Conservation (phyloP, 2,329 filamentous ascomycete species). For the Trichoderma brevicompactum region DNA sequence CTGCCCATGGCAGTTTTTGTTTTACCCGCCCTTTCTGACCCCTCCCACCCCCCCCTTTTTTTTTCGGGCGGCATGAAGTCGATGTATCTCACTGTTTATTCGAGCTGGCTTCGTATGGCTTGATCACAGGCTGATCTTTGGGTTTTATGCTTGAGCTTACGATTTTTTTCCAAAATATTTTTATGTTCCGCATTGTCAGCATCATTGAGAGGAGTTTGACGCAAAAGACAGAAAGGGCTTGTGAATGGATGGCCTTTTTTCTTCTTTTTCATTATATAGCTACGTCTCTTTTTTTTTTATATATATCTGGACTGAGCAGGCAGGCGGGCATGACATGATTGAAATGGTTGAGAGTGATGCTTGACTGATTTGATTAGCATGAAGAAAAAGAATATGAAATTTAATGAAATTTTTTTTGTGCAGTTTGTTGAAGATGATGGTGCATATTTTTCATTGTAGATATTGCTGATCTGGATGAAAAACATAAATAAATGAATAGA, state of each 20-base stretch:
- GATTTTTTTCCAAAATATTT: neutral
- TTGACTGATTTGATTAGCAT: conserved; percentile 15
- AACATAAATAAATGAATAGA: too few species aligned
- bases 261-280: neutral
- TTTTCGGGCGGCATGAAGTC: conserved; percentile 10
- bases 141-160: conserved; percentile 8
- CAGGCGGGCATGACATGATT: conserved; percentile 13
- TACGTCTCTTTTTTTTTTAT: conserved; percentile 11
- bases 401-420: conserved; percentile 7
- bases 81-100: conserved; percentile 18
- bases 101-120: conserved; percentile 11
- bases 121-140: conserved; percentile 10
- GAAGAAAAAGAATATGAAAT: conserved; percentile 10
- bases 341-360: conserved; percentile 2
- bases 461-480: neutral
- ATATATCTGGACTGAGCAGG: conserved; percentile 13
- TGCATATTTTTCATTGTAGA: too few species aligned
- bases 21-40: neutral
- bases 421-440: too few species aligned
- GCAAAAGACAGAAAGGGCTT: neutral
- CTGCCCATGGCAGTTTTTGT: neutral
- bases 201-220: conserved; percentile 13
- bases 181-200: neutral
- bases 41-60: neutral
- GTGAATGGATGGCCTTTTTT: neutral